A percentile compares a stretch with the other conserved stretches of the same genome.
These are phyloP conservation scores for Alternaria dauci DNA, from an alignment of 2,329 filamentous ascomycete species.

Conservation along the genomic window DNA sequence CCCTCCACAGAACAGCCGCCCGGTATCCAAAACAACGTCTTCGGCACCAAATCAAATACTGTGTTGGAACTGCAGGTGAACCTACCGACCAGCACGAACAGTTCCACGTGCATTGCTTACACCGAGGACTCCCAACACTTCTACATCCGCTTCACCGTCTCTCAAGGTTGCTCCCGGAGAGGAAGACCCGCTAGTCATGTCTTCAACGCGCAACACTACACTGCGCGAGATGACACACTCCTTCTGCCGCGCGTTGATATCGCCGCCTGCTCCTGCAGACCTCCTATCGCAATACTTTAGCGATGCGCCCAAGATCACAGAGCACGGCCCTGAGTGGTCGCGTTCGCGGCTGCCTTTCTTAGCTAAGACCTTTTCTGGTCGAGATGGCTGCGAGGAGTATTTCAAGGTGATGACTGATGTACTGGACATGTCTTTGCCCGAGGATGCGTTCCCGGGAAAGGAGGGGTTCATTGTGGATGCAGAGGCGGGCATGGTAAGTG, in stretches of 20 bases:
- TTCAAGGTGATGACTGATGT: conserved; percentile 47
- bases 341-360: conserved; percentile 51
- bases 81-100: neutral
- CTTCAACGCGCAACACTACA: conserved; percentile 19
- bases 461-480: conserved; percentile 50
- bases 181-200: conserved; percentile 18
- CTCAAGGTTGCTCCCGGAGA: neutral
- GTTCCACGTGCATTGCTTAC: conserved; percentile 11
- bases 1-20: conserved; percentile 12
- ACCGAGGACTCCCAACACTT: conserved; percentile 1
- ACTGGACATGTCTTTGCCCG: conserved; percentile 44
- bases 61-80: neutral
- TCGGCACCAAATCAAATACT: conserved; percentile 8
- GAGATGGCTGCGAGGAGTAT: conserved; percentile 50
- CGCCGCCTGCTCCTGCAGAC: conserved; percentile 32
- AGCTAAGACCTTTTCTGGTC: conserved; percentile 47
- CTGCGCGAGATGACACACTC: conserved; percentile 36
- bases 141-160: conserved; percentile 5
- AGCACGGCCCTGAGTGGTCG: conserved; percentile 54
- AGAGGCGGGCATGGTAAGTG: conserved; percentile 47
- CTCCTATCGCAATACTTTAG: conserved; percentile 42
- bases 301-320: conserved; percentile 47
- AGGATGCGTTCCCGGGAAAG: conserved; percentile 45
- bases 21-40: conserved; percentile 8
- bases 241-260: conserved; percentile 44